These are phyloP conservation scores for Suzukiozyma palmioleophila DNA, from an alignment of 1,139 yeast species.

Conservation along the genomic window DNA sequence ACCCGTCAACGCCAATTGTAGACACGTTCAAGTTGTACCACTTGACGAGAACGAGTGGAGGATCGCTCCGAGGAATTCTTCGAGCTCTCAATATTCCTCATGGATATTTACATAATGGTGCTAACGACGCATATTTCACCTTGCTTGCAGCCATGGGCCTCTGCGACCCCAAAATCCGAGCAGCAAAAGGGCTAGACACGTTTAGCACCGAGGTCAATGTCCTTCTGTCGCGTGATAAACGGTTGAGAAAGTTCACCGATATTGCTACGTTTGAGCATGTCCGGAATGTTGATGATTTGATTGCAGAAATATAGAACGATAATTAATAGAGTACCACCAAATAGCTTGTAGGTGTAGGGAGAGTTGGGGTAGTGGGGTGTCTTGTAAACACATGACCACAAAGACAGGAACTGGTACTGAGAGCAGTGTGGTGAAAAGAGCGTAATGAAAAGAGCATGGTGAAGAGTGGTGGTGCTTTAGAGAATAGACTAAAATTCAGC, in stretches of 20 bases:
- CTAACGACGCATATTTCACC: slow-evolving; percentile 77
- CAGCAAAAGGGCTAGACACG: slow-evolving; percentile 14
- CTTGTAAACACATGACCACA: too few species aligned
- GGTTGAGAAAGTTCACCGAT: slow-evolving; percentile 1
- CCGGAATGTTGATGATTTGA: neutral
- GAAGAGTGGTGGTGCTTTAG: too few species aligned
- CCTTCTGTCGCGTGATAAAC: neutral
- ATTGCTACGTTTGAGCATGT: neutral
- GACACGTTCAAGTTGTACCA: slow-evolving; percentile 56
- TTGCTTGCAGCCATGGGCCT: slow-evolving; percentile 50
- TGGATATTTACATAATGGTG: slow-evolving; percentile 73
- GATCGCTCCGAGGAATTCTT: slow-evolving; percentile 50
- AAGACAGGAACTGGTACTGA: too few species aligned
- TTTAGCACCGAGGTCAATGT: slow-evolving; percentile 11
- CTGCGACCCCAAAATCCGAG: slow-evolving; percentile 45
- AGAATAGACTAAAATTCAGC: too few species aligned
- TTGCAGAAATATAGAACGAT: neutral
- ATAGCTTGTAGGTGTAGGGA: too few species aligned
- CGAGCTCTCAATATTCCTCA: slow-evolving; percentile 56
- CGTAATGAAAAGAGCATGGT: too few species aligned
- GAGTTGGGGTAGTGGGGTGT: too few species aligned
- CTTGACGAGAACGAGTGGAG: slow-evolving; percentile 38
- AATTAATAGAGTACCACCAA: neutral
- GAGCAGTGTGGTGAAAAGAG: too few species aligned
- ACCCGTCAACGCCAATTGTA: slow-evolving; percentile 29